Conservation (phyloP, 2,329 filamentous ascomycete genomes). For the Penicillium digitatum region DNA sequence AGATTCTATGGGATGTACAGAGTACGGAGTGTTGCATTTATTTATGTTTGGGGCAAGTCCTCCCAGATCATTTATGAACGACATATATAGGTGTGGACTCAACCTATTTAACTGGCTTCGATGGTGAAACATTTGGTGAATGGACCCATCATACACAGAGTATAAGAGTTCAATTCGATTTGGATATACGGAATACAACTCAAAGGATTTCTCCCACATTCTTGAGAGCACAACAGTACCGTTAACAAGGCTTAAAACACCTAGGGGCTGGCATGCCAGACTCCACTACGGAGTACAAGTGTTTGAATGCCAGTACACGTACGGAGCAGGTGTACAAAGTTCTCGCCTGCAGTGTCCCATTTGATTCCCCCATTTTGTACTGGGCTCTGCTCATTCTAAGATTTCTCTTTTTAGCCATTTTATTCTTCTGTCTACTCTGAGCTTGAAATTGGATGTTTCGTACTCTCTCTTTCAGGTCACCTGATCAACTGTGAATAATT, state of each 20-base stretch:
- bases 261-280: not conserved
- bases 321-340: not conserved
- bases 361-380: not conserved
- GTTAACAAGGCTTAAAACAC: not conserved
- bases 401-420: not conserved
- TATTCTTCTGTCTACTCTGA: not conserved
- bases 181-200: not conserved
- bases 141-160: not conserved
- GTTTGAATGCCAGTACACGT: not conserved
- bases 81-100: not conserved
- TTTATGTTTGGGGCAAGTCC: slow-evolving; percentile 4
- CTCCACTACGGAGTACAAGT: not conserved
- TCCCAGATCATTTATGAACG: not conserved
- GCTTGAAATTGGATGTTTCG: not conserved
- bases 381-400: not conserved
- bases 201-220: slow-evolving; percentile 15
- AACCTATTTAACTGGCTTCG: slow-evolving; percentile 19
- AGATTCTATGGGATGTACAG: too few species aligned
- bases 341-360: not conserved
- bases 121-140: slow-evolving; percentile 17
- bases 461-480: not conserved
- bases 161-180: not conserved
- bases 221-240: slow-evolving; percentile 3
- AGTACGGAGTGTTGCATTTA: not conserved
- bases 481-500: not conserved